phyloP scores from a whole-genome alignment of 331 rosid genomes.

The Spiraea crenata region DNA sequence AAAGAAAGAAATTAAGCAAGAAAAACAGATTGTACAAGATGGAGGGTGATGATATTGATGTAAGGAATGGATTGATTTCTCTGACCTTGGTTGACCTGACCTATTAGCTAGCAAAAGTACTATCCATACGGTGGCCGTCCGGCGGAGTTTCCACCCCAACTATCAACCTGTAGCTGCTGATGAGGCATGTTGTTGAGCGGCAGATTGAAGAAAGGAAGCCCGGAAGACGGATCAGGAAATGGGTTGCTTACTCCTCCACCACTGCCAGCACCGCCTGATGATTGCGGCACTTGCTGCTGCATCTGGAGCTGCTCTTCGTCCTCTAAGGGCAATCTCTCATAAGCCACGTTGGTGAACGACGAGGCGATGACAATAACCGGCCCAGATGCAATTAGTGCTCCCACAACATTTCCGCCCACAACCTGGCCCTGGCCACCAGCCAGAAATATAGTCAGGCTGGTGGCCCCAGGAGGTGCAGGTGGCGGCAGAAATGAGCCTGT shows the following conservation, averaged over 20 bases:
- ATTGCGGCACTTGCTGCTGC: constrained; percentile 48
- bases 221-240: constrained; percentile 65
- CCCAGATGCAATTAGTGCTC: constrained; percentile 76
- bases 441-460: constrained; percentile 69
- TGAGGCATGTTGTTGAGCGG: constrained; percentile 72
- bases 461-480: constrained; percentile 90
- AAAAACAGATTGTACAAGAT: constrained; percentile 24
- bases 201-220: constrained; percentile 79
- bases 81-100: constrained; percentile 25
- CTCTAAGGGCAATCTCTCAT: constrained; percentile 84
- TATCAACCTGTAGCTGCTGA: constrained; percentile 49
- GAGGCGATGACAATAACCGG: constrained; percentile 88
- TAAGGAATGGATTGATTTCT: constrained; percentile 7
- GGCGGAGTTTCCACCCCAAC: constrained; percentile 61
- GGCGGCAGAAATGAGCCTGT: constrained; percentile 86
- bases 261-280: constrained; percentile 36
- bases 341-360: constrained; percentile 86
- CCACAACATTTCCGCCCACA: constrained; percentile 87
- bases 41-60: constrained; percentile 12
- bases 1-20: constrained; percentile 13
- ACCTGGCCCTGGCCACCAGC: constrained; percentile 93
- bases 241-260: constrained; percentile 37
- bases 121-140: constrained; percentile 42
- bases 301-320: constrained; percentile 58
- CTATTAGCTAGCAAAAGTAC: constrained; percentile 14